These are phyloP conservation scores for Pueraria montana DNA, from an alignment of 306 rosid species.

Conservation along the genomic window DNA sequence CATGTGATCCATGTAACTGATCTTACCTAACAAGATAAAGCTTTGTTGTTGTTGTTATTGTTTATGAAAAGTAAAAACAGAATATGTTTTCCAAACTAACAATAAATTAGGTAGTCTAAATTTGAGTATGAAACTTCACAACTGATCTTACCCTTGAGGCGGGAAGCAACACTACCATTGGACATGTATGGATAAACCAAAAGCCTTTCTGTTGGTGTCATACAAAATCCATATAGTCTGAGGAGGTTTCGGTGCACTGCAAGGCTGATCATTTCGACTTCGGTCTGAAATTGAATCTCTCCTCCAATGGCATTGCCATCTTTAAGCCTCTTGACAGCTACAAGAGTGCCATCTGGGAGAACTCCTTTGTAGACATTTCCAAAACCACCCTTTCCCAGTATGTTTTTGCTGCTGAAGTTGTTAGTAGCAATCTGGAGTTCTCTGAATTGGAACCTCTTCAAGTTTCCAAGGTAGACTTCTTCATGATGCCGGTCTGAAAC, in stretches of 20 bases:
- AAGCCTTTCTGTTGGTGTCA: constrained; percentile 62
- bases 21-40: not conserved
- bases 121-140: constrained; percentile 23
- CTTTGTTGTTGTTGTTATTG: not conserved
- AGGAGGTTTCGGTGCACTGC: constrained; percentile 67
- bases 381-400: constrained; percentile 64
- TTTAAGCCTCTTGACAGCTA: constrained; percentile 64
- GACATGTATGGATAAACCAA: constrained; percentile 65
- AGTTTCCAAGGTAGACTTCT: constrained; percentile 65
- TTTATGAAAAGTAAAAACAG: not conserved
- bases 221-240: constrained; percentile 61
- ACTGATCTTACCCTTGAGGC: constrained; percentile 58
- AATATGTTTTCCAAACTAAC: not conserved
- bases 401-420: constrained; percentile 63
- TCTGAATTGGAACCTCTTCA: constrained; percentile 63
- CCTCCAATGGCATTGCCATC: constrained; percentile 67
- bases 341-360: constrained; percentile 56
- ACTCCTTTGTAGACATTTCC: constrained; percentile 66
- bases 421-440: constrained; percentile 59
- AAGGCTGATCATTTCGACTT: constrained; percentile 64
- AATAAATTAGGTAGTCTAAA: not conserved
- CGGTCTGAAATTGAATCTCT: constrained; percentile 64
- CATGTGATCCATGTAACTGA: not conserved
- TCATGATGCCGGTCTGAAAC: constrained; percentile 50
- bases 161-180: constrained; percentile 65